Conservation (phyloP, 768 basidiomycete species). For the Macrolepiota dolichaula region DNA sequence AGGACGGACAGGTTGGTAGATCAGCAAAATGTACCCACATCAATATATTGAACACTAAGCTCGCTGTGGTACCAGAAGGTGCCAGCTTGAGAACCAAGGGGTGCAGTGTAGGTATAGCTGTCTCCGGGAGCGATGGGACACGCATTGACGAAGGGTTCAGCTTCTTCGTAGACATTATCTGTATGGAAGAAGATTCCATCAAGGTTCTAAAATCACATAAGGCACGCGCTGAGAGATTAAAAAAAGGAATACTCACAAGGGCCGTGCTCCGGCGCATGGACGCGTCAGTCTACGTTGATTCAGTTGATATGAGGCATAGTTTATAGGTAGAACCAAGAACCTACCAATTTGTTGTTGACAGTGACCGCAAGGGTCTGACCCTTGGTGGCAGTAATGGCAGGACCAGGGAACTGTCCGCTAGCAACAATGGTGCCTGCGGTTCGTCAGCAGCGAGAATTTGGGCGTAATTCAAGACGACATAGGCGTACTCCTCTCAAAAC, state of each 20-base stretch:
- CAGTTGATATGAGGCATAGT: slow-evolving; percentile 24
- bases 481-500: slow-evolving; percentile 23
- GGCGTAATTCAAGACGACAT: background rate
- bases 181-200: slow-evolving; percentile 31
- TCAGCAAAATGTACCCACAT: background rate
- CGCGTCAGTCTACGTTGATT: slow-evolving; percentile 33
- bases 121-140: slow-evolving; percentile 42
- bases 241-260: background rate
- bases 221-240: background rate
- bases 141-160: slow-evolving; percentile 33
- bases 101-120: slow-evolving; percentile 40
- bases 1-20: background rate
- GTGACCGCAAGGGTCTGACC: slow-evolving; percentile 10
- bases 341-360: slow-evolving; percentile 4
- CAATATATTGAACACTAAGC: slow-evolving; percentile 8
- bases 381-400: slow-evolving; percentile 27
- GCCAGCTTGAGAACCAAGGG: slow-evolving; percentile 20
- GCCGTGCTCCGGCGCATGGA: slow-evolving; percentile 38
- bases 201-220: slow-evolving; percentile 28
- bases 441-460: background rate
- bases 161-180: slow-evolving; percentile 13
- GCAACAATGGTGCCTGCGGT: slow-evolving; percentile 21
- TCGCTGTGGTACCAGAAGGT: slow-evolving; percentile 24
- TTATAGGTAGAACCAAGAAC: background rate
- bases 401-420: slow-evolving; percentile 26